Percentiles rank a stretch among this genome's conserved stretches.
These are phyloP conservation scores for Cordyceps fumosorosea DNA, from an alignment of 2,329 filamentous ascomycete species.

Conservation along the genomic window DNA sequence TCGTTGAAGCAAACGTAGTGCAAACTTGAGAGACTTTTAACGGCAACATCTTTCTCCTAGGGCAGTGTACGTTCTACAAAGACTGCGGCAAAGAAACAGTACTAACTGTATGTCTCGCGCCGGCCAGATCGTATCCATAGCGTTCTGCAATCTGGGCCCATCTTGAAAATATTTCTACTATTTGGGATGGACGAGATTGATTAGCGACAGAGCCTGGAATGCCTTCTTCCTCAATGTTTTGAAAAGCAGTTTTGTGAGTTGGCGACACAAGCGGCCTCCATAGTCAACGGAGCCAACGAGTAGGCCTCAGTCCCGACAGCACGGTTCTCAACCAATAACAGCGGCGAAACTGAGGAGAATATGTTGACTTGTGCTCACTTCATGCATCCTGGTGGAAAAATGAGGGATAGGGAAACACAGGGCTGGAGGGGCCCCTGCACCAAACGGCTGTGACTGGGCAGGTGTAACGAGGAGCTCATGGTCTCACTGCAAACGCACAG, in stretches of 20 bases:
- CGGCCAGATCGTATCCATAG: constrained; percentile 22
- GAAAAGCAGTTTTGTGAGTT: constrained; percentile 2
- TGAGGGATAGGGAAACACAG: no score
- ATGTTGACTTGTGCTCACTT: no score
- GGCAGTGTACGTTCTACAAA: background rate
- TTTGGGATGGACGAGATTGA: constrained; percentile 20
- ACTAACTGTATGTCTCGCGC: constrained; percentile 20
- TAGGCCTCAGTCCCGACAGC: background rate
- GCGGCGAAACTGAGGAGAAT: background rate
- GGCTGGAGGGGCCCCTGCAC: no score
- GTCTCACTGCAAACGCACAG: no score
- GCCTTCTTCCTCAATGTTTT: constrained; percentile 20
- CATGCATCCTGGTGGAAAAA: no score
- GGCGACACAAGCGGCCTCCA: background rate
- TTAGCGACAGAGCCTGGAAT: constrained; percentile 19
- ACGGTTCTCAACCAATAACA: background rate
- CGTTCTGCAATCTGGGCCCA: no score
- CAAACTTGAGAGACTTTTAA: constrained; percentile 31
- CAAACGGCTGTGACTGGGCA: no score
- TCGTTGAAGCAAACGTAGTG: constrained; percentile 20
- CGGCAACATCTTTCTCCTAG: constrained; percentile 11
- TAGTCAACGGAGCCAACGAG: background rate
- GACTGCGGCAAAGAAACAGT: background rate
- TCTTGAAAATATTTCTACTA: constrained; percentile 19
- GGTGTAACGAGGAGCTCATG: no score